Evolutionary conservation across 2,329 filamentous ascomycete species (phyloP), one percentile per base, ranked within the genome.

Genomic region (Fusarium cyanostomum): DNA sequence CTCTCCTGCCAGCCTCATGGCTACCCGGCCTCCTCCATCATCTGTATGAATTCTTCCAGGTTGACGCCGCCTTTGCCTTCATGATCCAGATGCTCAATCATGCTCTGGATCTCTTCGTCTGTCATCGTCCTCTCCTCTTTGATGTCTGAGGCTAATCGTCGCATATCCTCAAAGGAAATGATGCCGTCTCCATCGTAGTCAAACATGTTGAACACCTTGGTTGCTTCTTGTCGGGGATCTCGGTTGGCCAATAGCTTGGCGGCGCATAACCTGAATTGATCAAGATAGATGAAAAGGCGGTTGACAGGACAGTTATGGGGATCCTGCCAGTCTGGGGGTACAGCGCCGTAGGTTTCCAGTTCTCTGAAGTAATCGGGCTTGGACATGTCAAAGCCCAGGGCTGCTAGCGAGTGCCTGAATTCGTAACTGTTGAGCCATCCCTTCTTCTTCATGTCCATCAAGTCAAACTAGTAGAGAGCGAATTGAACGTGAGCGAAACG

Each of bases 21-120:
- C 69, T 74, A 77, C 50, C 74, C 72, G 57, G 77, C 76, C 70
- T 80, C 77, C 57, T 79, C 77, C 81, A 85, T 84, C 78, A 89
- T 86, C 70, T 86, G 85, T 49, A 88, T 84, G 72, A 91, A 91
- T 75, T 91, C 88, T 56, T 90, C 88, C 66, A 86, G 81, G 64
- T 86, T 87, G 8, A 91, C 88, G 52, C 86, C 93, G 10, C 94
- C 94, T 69, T 96, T 96, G 1, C 92, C 94, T 73, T 96, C 92
- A 65, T 97, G 84, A 80, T 99, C 95, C 80, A 98, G 96, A 78
- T 98, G 94, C 73, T 97, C 93, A 79, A 99, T 95, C 95, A 99
- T 99, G 65, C 93, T 93, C 69, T 87, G 84, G 61, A 99, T 83
- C 76, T 99, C 95, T 71, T 96, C 91, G 73, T 99, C 94, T 69